Conservation (phyloP, 768 basidiomycete genomes). For the Naematelia aurantialba region DNA sequence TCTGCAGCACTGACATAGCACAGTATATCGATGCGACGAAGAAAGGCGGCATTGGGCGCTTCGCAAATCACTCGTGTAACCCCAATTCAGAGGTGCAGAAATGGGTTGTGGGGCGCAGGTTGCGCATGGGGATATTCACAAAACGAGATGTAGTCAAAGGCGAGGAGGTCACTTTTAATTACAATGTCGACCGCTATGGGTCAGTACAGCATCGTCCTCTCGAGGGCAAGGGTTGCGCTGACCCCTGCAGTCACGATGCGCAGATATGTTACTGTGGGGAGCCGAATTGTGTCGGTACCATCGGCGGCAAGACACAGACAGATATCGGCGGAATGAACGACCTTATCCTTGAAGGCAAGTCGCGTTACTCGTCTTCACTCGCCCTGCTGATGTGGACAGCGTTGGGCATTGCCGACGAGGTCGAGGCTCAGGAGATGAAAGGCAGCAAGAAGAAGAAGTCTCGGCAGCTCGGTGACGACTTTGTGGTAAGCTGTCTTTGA, state of each 20-base stretch:
- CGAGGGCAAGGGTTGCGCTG: not conserved
- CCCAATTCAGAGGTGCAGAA: constrained; percentile 98
- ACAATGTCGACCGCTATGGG: constrained; percentile 99
- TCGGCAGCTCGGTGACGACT: constrained; percentile 92
- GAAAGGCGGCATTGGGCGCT: constrained; percentile 90
- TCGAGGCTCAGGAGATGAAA: constrained; percentile 75
- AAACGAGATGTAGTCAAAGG: constrained; percentile 64
- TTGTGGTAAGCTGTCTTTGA: constrained; percentile 58
- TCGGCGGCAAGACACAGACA: constrained; percentile 98
- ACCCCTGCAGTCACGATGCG: constrained; percentile 70
- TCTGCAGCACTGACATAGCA: not conserved
- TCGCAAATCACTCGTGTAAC: constrained; percentile 95
- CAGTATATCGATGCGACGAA: constrained; percentile 97
- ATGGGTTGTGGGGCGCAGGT: constrained; percentile 83
- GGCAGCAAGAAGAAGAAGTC: constrained; percentile 84
- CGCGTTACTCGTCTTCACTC: not conserved
- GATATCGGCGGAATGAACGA: constrained; percentile 93
- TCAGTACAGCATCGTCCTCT: constrained; percentile 51
- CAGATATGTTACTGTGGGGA: constrained; percentile 95
- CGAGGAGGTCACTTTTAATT: constrained; percentile 97
- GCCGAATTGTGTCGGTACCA: constrained; percentile 87
- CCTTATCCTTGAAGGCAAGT: constrained; percentile 80
- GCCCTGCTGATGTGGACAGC: constrained; percentile 54
- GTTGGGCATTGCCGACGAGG: constrained; percentile 88
- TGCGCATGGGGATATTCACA: constrained; percentile 99